Evolutionary conservation across 352 stramenopile genomes (phyloP), one percentile per base, ranked within the genome.

Genomic region (Albugo candida): DNA sequence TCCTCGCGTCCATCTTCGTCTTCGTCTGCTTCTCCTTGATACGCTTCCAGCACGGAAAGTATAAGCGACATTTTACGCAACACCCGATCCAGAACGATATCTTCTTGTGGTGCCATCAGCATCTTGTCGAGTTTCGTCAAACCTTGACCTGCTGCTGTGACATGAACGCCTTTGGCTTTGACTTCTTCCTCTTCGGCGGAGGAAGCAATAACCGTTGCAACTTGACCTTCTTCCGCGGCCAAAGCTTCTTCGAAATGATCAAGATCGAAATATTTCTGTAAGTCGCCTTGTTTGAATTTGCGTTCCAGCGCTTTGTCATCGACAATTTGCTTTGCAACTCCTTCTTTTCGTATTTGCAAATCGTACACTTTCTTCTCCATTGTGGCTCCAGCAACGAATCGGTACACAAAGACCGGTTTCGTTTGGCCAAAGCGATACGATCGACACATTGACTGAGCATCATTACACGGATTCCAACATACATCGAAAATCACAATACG

Each of bases 331-430:
- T 91, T 92, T 1, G 78, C 74, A 2, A 95, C 75, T 13, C 72
- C 80, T 51, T 92, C 78, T 56, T 95, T 95, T 21, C 71, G 73
- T 49, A 91, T 91, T 51, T 95, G 83, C 20, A 91, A 57, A 52
- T 92, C 76, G 47, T 92, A 93, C 14, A 95, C 82, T 45, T 93
- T 93, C 52, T 95, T 92, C 60, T 96, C 87, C 64, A 96, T 93
- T 8, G 87, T 96, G 1, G 81, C 83, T 21, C 71, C 80, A 13
- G 81, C 77, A 41, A 96, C 83, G 18, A 96, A 85, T 0, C 84
- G 76, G 46, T 96, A 96, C 3, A 96, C 83, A 52, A 83, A 95
- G 13, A 96, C 85, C 10, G 73, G 67, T 50, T 95, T 95, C 0
- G 63, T 78, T 52, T 96, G 87, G 0, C 86, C 85, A 57, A 94